A percentile compares a stretch with the other conserved stretches of the same genome.
These are phyloP conservation scores for Peronospora belbahrii DNA, from an alignment of 352 stramenopile species.

Conservation along the genomic window DNA sequence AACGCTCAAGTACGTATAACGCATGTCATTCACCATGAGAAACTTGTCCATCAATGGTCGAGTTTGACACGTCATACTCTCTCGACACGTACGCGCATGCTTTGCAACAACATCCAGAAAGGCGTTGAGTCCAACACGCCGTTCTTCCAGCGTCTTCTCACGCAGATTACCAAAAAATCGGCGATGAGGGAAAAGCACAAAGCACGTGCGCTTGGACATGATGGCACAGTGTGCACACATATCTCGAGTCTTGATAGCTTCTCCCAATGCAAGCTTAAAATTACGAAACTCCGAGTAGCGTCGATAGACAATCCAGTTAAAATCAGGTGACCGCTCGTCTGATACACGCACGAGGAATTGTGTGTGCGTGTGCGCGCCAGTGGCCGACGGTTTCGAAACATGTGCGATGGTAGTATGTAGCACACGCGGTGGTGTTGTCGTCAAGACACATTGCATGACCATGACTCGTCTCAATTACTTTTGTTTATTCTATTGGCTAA, in stretches of 20 bases:
- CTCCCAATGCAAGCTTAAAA: slow-evolving; percentile 56
- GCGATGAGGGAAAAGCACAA: slow-evolving; percentile 74
- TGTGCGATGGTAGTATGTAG: slow-evolving; percentile 77
- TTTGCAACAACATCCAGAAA: slow-evolving; percentile 75
- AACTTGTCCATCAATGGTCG: slow-evolving; percentile 81
- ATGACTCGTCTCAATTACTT: slow-evolving; percentile 13
- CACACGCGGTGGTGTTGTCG: slow-evolving; percentile 31
- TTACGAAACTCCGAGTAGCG: slow-evolving; percentile 81
- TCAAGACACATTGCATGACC: slow-evolving; percentile 30
- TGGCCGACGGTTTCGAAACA: slow-evolving; percentile 53
- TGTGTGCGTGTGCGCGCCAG: slow-evolving; percentile 58
- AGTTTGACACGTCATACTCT: slow-evolving; percentile 63
- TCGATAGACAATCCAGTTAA: slow-evolving; percentile 80
- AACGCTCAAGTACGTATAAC: slow-evolving; percentile 83
- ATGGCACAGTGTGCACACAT: slow-evolving; percentile 72
- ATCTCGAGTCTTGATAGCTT: slow-evolving; percentile 50
- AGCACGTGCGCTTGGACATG: slow-evolving; percentile 74
- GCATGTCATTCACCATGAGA: slow-evolving; percentile 84
- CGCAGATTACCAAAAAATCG: slow-evolving; percentile 67
- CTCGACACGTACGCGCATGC: slow-evolving; percentile 65
- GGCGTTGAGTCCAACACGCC: slow-evolving; percentile 60
- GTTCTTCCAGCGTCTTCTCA: slow-evolving; percentile 64
- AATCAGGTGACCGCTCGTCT: slow-evolving; percentile 56
- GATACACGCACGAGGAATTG: slow-evolving; percentile 83
- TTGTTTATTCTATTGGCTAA: not conserved